Evolutionary conservation across 164 flowering plant species (phyloP), one percentile per base, ranked within the genome.

Genomic region (Protea cynaroides): DNA sequence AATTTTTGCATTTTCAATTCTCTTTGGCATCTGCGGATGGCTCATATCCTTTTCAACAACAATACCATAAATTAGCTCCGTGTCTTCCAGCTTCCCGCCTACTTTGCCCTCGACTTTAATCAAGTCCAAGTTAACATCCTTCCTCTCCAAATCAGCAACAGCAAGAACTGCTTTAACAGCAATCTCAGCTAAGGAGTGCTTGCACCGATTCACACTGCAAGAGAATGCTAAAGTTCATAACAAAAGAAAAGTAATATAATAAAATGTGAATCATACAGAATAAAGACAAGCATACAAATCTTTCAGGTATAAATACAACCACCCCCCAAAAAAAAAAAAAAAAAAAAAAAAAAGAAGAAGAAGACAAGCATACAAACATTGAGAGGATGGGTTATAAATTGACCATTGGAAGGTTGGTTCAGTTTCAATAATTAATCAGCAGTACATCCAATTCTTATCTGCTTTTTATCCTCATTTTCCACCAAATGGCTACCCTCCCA

Each of bases 31-130:
- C 73, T 94, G 97, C 1, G 97, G 97, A 66, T 94, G 99, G 72
- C 99, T 94, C 97, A 94, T 94, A 71, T 94, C 99, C 77, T 94
- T 94, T 83, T 94, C 99, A 25, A 94, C 92, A 71, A 87, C 67
- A 44, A 94, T 94, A 21, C 99, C 99, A 79, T 86, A 84, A 40
- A 94, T 76, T 0, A 92, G 81, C 69, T 94, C 99, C 49, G 97
- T 91, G 69, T 94, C 97, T 76, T 94, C 99, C 66, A 94, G 68
- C 76, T 88, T 94, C 17, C 99, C 97, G 18, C 99, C 99, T 2
- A 94, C 99, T 79, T 91, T 94, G 3, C 99, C 99, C 66, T 94
- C 99, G 1, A 92, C 90, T 78, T 94, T 94, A 59, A 94, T 94
- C 60, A 94, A 69, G 72, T 94, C 99, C 61, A 94, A 71, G 71